Evolutionary conservation across 768 basidiomycete species (phyloP).

Genomic region (Rhizopogon roseolus): DNA sequence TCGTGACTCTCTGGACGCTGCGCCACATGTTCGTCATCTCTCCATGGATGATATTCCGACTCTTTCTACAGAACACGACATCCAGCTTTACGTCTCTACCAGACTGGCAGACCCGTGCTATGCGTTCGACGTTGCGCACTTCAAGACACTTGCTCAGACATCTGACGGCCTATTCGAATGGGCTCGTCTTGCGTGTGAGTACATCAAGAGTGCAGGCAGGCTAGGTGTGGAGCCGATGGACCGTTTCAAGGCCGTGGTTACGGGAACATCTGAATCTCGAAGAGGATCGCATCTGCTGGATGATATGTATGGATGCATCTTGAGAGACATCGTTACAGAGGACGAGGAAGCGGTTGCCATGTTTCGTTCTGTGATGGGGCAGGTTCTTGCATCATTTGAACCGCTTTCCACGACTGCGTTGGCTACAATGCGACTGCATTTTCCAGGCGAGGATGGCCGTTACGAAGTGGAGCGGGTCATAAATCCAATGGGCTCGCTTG

Average conservation of each 20-base stretch:
- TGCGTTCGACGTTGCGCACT: background rate
- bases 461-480: conserved; percentile 3
- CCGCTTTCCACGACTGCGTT: background rate
- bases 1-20: background rate
- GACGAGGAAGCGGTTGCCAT: background rate
- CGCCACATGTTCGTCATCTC: background rate
- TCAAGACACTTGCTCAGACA: background rate
- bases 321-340: background rate
- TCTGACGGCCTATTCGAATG: conserved; percentile 6
- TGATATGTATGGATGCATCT: background rate
- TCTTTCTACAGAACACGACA: background rate
- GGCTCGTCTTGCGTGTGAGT: conserved; percentile 6
- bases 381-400: background rate
- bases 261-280: background rate
- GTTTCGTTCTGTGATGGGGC: conserved; percentile 1
- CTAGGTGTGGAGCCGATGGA: background rate
- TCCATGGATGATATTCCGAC: background rate
- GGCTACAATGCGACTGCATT: background rate
- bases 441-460: background rate
- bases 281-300: background rate
- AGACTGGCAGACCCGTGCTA: background rate
- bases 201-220: background rate
- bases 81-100: background rate
- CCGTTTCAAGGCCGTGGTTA: background rate
- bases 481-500: background rate